phyloP scores from a whole-genome alignment of 371 early-diverging fungal species.

The Haplosporangium sp. region DNA sequence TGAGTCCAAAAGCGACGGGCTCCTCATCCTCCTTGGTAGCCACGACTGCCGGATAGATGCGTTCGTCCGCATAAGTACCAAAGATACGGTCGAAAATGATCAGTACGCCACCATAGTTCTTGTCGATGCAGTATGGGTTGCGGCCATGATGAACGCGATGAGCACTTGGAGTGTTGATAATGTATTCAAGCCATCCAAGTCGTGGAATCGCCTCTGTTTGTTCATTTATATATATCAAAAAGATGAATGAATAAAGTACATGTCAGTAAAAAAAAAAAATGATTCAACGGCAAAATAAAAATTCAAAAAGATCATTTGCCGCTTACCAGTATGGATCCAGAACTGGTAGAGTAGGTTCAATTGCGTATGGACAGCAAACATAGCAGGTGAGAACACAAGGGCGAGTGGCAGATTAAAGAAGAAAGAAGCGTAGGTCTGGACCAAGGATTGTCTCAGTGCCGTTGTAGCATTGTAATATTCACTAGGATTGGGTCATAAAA shows the following conservation, averaged over 20 bases:
- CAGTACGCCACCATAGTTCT: constrained; percentile 68
- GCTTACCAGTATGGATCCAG: constrained; percentile 57
- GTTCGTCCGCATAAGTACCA: constrained; percentile 66
- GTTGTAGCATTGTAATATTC: constrained; percentile 69
- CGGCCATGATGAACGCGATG: constrained; percentile 71
- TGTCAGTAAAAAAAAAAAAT: background rate
- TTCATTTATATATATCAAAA: constrained; percentile 1
- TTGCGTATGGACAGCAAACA: constrained; percentile 62
- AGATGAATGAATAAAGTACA: background rate
- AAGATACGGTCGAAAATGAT: constrained; percentile 71
- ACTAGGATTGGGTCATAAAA: constrained; percentile 29
- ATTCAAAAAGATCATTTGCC: too few relatives aligned
- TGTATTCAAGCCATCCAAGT: constrained; percentile 65
- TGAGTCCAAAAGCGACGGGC: constrained; percentile 64
- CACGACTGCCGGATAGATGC: constrained; percentile 44
- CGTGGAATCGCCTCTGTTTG: constrained; percentile 55
- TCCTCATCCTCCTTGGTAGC: constrained; percentile 53
- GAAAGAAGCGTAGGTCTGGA: constrained; percentile 61
- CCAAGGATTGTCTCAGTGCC: constrained; percentile 62
- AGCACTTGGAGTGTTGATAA: constrained; percentile 68
- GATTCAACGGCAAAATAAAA: background rate
- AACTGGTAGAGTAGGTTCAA: constrained; percentile 65
- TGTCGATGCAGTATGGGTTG: constrained; percentile 71
- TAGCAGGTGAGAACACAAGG: constrained; percentile 59
- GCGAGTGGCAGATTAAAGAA: constrained; percentile 56